phyloP scores from a whole-genome alignment of 106 monocot genomes.

The Dendrobium huoshanense region DNA sequence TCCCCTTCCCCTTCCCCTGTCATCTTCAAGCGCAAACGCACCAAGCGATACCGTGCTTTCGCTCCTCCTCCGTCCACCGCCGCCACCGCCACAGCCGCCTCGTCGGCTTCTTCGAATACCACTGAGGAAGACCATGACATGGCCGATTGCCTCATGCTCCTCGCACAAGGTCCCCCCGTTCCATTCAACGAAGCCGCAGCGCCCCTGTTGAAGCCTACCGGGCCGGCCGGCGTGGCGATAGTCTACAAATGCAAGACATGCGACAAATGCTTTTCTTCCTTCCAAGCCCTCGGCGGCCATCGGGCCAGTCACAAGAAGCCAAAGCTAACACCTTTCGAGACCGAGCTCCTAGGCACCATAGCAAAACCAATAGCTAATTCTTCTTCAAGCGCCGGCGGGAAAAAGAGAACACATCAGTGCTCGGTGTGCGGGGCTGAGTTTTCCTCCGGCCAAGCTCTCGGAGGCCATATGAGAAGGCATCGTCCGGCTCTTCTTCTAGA shows the following conservation, averaged over 20 bases:
- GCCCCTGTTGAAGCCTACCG: neutral
- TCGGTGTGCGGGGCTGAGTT: slow-evolving; percentile 78
- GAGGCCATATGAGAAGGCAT: slow-evolving; percentile 95
- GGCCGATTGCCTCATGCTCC: slow-evolving; percentile 65
- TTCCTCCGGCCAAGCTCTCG: slow-evolving; percentile 88
- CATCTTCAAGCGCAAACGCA: slow-evolving; percentile 34
- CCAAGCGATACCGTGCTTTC: slow-evolving; percentile 7
- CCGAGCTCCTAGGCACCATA: neutral
- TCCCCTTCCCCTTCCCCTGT: neutral
- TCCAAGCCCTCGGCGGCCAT: slow-evolving; percentile 63
- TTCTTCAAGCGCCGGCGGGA: neutral
- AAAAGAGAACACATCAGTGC: slow-evolving; percentile 34
- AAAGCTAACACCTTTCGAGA: neutral
- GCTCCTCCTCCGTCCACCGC: neutral
- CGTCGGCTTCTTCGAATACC: slow-evolving; percentile 30
- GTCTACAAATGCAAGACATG: neutral
- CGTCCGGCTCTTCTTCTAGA: slow-evolving; percentile 14
- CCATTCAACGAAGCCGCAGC: neutral
- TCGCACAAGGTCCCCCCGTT: slow-evolving; percentile 35
- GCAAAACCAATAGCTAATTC: neutral
- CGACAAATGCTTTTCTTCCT: slow-evolving; percentile 28
- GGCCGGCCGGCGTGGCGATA: neutral
- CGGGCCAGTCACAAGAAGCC: slow-evolving; percentile 61
- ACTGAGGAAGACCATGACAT: slow-evolving; percentile 31
- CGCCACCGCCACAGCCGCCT: neutral